phyloP scores from a whole-genome alignment of 192 early-diverging fungal genomes.

The Linnemannia zychae region DNA sequence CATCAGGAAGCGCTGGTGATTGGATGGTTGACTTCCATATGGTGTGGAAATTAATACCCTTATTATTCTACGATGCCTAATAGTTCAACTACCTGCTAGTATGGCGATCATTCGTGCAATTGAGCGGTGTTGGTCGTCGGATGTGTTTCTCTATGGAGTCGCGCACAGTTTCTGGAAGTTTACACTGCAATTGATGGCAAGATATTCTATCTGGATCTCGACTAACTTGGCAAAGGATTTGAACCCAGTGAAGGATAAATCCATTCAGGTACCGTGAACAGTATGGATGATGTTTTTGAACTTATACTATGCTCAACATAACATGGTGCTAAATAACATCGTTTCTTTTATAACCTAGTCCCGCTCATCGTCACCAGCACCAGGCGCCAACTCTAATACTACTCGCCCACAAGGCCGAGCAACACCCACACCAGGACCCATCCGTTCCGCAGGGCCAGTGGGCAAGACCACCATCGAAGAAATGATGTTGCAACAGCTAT shows the following conservation, averaged over 20 bases:
- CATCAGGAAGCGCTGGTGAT: not conserved
- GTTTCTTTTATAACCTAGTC: slow-evolving; percentile 23
- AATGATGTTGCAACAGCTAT: slow-evolving; percentile 51
- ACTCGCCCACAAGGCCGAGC: slow-evolving; percentile 14
- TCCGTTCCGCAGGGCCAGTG: slow-evolving; percentile 14
- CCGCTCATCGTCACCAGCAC: slow-evolving; percentile 33
- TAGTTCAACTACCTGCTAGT: slow-evolving; percentile 59
- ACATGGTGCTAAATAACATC: not conserved
- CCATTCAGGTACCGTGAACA: slow-evolving; percentile 15
- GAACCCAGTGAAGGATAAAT: slow-evolving; percentile 15
- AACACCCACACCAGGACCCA: slow-evolving; percentile 21
- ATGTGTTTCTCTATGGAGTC: slow-evolving; percentile 69
- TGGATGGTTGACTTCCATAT: not conserved
- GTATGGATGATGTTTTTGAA: too few species aligned
- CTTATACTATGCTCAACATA: too few species aligned
- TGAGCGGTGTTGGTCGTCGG: slow-evolving; percentile 68
- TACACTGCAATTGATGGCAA: slow-evolving; percentile 65
- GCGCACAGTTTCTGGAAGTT: slow-evolving; percentile 74
- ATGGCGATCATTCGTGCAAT: slow-evolving; percentile 66
- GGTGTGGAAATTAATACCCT: not conserved
- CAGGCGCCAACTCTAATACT: slow-evolving; percentile 22
- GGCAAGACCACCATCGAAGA: slow-evolving; percentile 32
- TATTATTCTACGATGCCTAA: not conserved
- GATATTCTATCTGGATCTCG: slow-evolving; percentile 39
- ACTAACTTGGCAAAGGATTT: slow-evolving; percentile 26